Base-by-base conservation (phyloP, 1,284 basidiomycete genomes). In the Entoloma clypeatum region DNA sequence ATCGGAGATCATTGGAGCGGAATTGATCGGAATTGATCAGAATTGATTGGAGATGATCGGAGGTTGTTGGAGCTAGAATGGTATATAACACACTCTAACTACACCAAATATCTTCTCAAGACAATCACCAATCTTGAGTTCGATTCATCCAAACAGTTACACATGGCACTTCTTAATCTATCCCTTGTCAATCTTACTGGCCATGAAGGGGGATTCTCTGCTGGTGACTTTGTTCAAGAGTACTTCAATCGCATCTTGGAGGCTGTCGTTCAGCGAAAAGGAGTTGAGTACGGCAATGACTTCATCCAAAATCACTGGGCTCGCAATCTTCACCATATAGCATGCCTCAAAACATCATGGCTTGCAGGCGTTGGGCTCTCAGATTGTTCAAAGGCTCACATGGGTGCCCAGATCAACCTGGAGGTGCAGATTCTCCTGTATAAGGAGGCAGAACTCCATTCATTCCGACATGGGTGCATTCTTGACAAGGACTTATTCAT, bases 31-130 rank as follows among this genome's bases (percentile, higher is more conserved):
- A n/a, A n/a, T n/a, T n/a, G n/a, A n/a, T n/a, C n/a, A n/a, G n/a
- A n/a, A n/a, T n/a, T n/a, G n/a, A n/a, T n/a, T n/a, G n/a, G n/a
- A n/a, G n/a, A n/a, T n/a, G n/a, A n/a, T n/a, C n/a, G n/a, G n/a
- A n/a, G n/a, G n/a, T n/a, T n/a, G n/a, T n/a, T n/a, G n/a, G n/a
- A n/a, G n/a, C n/a, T n/a, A n/a, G n/a, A n/a, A n/a, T n/a, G n/a
- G n/a, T n/a, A 58, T 5, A 58, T 54, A 2, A 48, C 41, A 1
- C 54, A 59, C 30, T 43, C 52, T 9, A 60, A 62, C 18, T 60
- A 60, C 36, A 21, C 43, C 0, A 42, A 26, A 13, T 60, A 59
- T 31, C 34, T 57, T 5, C 54, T 60, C 21, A 53, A 59, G 36
- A 47, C 41, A 0, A 44, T 58, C 18, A 37, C 31, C 23, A 47